These are phyloP conservation scores for Globisporangium solare DNA, from an alignment of 352 stramenopile species.

Conservation along the genomic window DNA sequence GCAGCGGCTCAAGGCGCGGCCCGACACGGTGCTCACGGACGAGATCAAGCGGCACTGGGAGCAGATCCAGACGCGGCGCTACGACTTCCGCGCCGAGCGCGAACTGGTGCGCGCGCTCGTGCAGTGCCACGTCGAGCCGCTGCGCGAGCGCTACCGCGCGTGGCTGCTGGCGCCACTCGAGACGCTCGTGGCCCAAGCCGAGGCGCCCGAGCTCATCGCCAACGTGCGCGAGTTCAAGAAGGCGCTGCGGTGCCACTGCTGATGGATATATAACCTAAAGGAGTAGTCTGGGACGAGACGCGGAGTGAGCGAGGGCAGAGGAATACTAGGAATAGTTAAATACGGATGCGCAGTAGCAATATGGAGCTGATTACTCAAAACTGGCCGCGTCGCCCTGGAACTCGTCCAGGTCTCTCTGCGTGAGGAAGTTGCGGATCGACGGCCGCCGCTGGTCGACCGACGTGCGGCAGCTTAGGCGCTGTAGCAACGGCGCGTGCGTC, in stretches of 20 bases:
- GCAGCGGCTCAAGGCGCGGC: conserved; percentile 36
- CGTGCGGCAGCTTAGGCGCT: not conserved
- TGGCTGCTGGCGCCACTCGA: conserved; percentile 69
- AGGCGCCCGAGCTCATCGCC: conserved; percentile 50
- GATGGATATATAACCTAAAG: not conserved
- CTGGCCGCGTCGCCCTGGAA: conserved; percentile 32
- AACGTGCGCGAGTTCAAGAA: conserved; percentile 60
- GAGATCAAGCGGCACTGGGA: conserved; percentile 71
- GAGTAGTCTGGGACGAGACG: not conserved
- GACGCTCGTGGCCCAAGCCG: conserved; percentile 38
- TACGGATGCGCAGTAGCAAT: no score
- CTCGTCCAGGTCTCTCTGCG: conserved; percentile 51
- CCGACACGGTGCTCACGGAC: conserved; percentile 46
- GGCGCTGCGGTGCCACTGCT: conserved; percentile 49
- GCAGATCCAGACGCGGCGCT: conserved; percentile 55
- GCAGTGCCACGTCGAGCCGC: conserved; percentile 33
- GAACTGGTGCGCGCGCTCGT: conserved; percentile 36
- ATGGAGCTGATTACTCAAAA: conserved; percentile 31
- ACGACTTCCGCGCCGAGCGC: conserved; percentile 58
- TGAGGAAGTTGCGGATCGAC: conserved; percentile 59
- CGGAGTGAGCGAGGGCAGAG: no score
- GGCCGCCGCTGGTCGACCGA: conserved; percentile 22
- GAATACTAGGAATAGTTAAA: no score
- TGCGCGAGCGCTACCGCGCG: conserved; percentile 38
- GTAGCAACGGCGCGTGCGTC: not conserved